phyloP scores from a whole-genome alignment of 164 flowering plant species.

The Stephania yunnanensis region DNA sequence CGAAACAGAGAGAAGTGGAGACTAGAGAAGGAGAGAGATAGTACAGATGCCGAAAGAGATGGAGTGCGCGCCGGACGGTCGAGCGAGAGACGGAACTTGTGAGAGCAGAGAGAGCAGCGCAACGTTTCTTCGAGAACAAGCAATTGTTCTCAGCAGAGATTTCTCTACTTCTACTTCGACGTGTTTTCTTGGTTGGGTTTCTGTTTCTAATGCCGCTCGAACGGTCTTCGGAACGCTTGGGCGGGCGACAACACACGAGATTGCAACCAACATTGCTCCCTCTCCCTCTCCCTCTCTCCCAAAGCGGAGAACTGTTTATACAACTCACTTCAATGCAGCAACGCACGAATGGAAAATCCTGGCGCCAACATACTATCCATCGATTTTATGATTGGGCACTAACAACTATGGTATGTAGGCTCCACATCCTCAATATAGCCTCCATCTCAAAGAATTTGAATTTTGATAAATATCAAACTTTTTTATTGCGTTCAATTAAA shows the following conservation, averaged over 20 bases:
- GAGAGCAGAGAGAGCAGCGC: constrained; percentile 26
- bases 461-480: no score
- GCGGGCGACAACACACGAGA: neutral
- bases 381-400: neutral
- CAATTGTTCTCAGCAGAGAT: neutral
- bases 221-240: constrained; percentile 5
- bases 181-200: neutral
- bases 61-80: constrained; percentile 37
- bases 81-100: constrained; percentile 18
- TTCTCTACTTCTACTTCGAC: neutral
- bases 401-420: no score
- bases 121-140: constrained; percentile 22
- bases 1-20: constrained; percentile 2
- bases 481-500: no score
- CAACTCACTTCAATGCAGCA: neutral
- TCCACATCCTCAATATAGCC: no score
- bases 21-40: neutral
- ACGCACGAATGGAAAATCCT: neutral
- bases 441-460: no score
- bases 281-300: neutral
- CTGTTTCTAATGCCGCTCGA: neutral
- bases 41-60: constrained; percentile 61
- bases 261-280: neutral
- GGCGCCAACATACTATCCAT: neutral
- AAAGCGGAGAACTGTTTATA: neutral